phyloP scores from a whole-genome alignment of 148 eudicot species.

The Diospyros lotus region DNA sequence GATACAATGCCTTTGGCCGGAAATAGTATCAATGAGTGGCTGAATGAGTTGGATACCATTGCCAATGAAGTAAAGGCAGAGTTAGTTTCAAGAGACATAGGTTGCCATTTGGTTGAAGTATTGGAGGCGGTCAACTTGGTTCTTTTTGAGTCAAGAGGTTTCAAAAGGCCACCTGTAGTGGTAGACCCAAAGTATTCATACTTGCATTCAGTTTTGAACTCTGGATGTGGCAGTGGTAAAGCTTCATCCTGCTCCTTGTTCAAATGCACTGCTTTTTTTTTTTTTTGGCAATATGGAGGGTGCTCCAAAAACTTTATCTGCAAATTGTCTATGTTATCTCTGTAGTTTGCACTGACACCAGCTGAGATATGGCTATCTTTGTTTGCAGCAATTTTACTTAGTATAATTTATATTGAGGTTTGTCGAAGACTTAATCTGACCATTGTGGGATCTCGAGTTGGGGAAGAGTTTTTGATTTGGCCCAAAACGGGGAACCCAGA shows the following conservation, averaged over 20 bases:
- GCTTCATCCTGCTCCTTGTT: slow-evolving; percentile 11
- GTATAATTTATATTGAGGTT: slow-evolving; percentile 82
- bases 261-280: not conserved
- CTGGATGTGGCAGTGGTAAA: slow-evolving; percentile 76
- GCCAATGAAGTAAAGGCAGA: slow-evolving; percentile 83
- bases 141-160: slow-evolving; percentile 69
- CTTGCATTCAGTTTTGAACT: slow-evolving; percentile 71
- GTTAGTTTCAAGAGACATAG: slow-evolving; percentile 78
- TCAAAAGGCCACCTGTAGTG: slow-evolving; percentile 62
- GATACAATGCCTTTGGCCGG: slow-evolving; percentile 64
- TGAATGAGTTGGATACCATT: slow-evolving; percentile 69
- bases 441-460: slow-evolving; percentile 89
- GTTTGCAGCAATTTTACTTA: slow-evolving; percentile 78
- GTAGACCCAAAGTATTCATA: slow-evolving; percentile 74
- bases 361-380: slow-evolving; percentile 12
- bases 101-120: slow-evolving; percentile 81
- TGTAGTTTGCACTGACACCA: not conserved
- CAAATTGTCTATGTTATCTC: not conserved
- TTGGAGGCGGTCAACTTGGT: slow-evolving; percentile 88
- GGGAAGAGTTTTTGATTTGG: slow-evolving; percentile 94
- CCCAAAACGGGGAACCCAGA: slow-evolving; percentile 82
- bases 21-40: slow-evolving; percentile 69
- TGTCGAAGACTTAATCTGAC: slow-evolving; percentile 90
- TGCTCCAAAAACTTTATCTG: not conserved
- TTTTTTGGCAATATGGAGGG: not conserved